phyloP scores from a whole-genome alignment of 306 rosid species.

The Biancaea sappan region DNA sequence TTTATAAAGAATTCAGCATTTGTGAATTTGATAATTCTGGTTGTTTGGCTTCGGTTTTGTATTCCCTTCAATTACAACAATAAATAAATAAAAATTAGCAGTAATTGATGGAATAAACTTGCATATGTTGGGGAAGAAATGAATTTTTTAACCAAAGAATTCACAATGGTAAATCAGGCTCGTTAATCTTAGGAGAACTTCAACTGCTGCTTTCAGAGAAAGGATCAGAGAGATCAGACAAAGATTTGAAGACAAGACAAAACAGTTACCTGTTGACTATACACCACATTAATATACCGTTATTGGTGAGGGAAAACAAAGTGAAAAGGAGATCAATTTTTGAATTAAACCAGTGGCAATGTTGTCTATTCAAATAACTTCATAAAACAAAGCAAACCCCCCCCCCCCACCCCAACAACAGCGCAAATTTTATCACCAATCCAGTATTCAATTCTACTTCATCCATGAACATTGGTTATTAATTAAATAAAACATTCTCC shows the following conservation, averaged over 20 bases:
- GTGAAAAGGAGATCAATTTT: not conserved
- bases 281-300: not conserved
- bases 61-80: slow-evolving; percentile 5
- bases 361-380: not conserved
- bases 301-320: not conserved
- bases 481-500: not conserved
- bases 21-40: no score
- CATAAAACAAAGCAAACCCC: not conserved
- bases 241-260: not conserved
- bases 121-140: slow-evolving; percentile 10
- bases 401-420: no score
- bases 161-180: slow-evolving; percentile 6
- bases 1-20: no score
- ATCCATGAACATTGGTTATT: not conserved
- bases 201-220: slow-evolving; percentile 6
- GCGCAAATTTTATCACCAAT: no score
- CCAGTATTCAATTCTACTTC: no score
- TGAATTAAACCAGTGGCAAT: slow-evolving; percentile 1
- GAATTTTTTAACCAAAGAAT: not conserved
- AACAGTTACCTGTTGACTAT: not conserved
- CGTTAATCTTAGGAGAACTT: slow-evolving; percentile 11
- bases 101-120: not conserved
- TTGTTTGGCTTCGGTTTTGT: no score
- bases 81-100: not conserved
- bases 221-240: not conserved